Evolutionary conservation across 2,329 filamentous ascomycete species (phyloP), one percentile per base, ranked within the genome.

Genomic region (Dryadomyces quercivorus): DNA sequence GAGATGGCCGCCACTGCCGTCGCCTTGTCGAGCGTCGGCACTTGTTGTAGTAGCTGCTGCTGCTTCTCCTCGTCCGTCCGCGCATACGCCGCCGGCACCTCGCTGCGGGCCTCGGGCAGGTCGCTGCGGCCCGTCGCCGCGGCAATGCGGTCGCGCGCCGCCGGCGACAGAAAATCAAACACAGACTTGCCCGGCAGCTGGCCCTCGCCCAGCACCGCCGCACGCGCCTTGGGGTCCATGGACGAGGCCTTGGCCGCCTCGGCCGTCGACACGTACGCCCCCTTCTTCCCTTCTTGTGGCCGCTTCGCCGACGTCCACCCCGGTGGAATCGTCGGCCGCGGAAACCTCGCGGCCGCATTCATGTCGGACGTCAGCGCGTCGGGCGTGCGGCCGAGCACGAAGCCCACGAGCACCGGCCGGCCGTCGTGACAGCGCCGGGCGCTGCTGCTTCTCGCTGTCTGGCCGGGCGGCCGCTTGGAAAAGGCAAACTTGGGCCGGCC

Each of bases 121-220:
- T 92, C 80, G 2, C 70, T 69, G 55, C 83, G 89, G 1, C 91
- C 91, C 2, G 88, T 89, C 1, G 83, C 83, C 12, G 81, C 76
- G 3, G 78, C 89, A 47, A 98, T 77, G 26, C 84, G 81, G 52
- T 92, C 85, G 58, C 93, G 82, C 3, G 87, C 82, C 38, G 86
- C 78, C 0, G 88, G 76, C 0, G 87, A 87, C 60, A 98, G 77
- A 67, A 87, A 98, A 69, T 97, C 91, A 66, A 97, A 98, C 2
- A 98, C 84, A 0, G 93, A 97, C 70, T 97, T 96, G 0, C 89
- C 88, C 0, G 91, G 91, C 0, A 97, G 73, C 40, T 81, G 78
- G 43, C 80, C 75, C 70, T 96, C 92, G 40, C 91, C 91, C 1
- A 97, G 75, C 1, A 95, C 74, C 4, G 82, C 82, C 13, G 90